Conservation (phyloP, 2,329 filamentous ascomycete genomes). For the Aureobasidium sp. region DNA sequence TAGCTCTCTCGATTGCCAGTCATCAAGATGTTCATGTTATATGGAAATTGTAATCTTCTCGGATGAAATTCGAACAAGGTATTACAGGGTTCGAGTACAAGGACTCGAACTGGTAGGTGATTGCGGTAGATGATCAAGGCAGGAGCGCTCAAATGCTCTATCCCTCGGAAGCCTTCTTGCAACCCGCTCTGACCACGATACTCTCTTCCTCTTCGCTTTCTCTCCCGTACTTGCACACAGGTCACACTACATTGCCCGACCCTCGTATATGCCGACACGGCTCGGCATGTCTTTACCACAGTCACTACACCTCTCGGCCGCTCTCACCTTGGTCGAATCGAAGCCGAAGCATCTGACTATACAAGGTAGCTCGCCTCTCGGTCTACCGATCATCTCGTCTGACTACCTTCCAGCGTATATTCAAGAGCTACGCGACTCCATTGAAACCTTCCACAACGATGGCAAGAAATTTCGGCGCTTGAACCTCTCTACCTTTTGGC, state of each 20-base stretch:
- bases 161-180: background rate
- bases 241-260: too few relatives aligned
- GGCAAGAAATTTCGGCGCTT: background rate
- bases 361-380: constrained; percentile 26
- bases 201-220: background rate
- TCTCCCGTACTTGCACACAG: background rate
- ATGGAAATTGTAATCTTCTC: too few relatives aligned
- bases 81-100: too few relatives aligned
- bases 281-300: background rate
- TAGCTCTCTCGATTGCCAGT: too few relatives aligned
- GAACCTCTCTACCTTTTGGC: constrained; percentile 2
- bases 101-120: too few relatives aligned
- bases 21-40: too few relatives aligned
- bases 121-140: background rate
- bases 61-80: too few relatives aligned
- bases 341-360: constrained; percentile 40
- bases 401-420: constrained; percentile 26
- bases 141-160: background rate
- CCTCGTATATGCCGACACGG: too few relatives aligned
- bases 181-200: background rate
- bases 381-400: background rate
- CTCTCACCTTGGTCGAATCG: constrained; percentile 35
- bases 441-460: constrained; percentile 28
- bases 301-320: constrained; percentile 28
- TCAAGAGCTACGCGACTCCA: constrained; percentile 31